phyloP scores from a whole-genome alignment of 306 rosid species.

The Pachyrhizus erosus region DNA sequence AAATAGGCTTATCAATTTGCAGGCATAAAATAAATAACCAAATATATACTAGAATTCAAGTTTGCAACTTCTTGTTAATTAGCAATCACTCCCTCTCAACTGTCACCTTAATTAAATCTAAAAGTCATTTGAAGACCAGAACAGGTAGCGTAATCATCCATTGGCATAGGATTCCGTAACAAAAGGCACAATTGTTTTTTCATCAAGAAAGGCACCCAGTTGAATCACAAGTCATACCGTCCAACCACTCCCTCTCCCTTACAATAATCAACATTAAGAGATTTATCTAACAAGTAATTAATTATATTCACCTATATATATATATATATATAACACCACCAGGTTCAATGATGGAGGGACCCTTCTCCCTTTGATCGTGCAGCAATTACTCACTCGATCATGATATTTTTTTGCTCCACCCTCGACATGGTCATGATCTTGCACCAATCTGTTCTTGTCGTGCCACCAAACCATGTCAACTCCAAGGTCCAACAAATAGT shows the following conservation, averaged over 20 bases:
- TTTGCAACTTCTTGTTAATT: not conserved
- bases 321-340: no score
- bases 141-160: not conserved
- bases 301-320: not conserved
- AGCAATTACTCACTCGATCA: not conserved
- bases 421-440: not conserved
- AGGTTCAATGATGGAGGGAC: not conserved
- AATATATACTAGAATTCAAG: not conserved
- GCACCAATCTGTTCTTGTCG: not conserved
- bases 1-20: not conserved
- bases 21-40: not conserved
- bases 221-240: not conserved
- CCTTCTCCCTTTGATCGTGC: not conserved
- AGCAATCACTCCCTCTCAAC: not conserved
- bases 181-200: not conserved
- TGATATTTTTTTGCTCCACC: no score
- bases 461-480: not conserved
- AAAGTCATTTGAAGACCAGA: slow-evolving; percentile 2
- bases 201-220: slow-evolving; percentile 25
- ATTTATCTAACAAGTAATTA: not conserved
- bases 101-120: not conserved
- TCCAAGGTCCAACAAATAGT: not conserved
- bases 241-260: not conserved
- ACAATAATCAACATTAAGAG: not conserved
- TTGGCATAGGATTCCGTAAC: slow-evolving; percentile 32